A percentile compares a stretch with the other conserved stretches of the same genome.
phyloP scores from a whole-genome alignment of 257 asterid species.

The Dorcoceras hygrometricum region DNA sequence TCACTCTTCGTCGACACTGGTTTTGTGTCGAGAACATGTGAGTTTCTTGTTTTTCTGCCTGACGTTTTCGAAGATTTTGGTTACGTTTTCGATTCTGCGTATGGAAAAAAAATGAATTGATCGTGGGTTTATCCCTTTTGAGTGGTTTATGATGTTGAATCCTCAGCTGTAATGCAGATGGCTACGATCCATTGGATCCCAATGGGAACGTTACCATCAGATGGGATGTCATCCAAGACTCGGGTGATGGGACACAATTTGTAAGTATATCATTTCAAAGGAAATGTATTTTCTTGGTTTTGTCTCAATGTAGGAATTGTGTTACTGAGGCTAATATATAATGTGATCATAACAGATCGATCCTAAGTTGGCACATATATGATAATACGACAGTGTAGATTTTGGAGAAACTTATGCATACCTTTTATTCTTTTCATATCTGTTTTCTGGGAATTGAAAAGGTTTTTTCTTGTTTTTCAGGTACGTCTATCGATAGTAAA shows the following conservation, averaged over 20 bases:
- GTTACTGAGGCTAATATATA: not conserved
- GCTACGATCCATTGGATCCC: conserved; percentile 81
- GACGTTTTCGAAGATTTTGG: not conserved
- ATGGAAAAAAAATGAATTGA: conserved; percentile 6
- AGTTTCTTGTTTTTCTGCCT: conserved; percentile 29
- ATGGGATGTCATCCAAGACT: conserved; percentile 64
- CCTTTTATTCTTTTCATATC: no score
- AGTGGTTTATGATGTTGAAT: conserved; percentile 38
- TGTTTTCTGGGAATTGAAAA: no score
- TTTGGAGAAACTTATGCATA: no score
- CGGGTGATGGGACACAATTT: conserved; percentile 34
- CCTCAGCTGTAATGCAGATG: conserved; percentile 70
- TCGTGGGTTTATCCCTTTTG: not conserved
- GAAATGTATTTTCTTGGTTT: no score
- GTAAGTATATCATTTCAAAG: conserved; percentile 34
- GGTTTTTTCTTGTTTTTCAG: conserved; percentile 29
- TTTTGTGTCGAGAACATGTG: conserved; percentile 40
- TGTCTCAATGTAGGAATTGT: not conserved
- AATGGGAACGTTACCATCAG: conserved; percentile 64
- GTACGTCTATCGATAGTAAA: conserved; percentile 48
- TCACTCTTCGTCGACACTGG: conserved; percentile 21
- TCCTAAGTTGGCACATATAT: no score
- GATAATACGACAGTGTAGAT: no score
- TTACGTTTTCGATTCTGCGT: not conserved
- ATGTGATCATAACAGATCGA: no score